A percentile compares a stretch with the other conserved stretches of the same genome.
phyloP scores from a whole-genome alignment of 108 stramenopile genomes.

The Licmophora abbreviata region DNA sequence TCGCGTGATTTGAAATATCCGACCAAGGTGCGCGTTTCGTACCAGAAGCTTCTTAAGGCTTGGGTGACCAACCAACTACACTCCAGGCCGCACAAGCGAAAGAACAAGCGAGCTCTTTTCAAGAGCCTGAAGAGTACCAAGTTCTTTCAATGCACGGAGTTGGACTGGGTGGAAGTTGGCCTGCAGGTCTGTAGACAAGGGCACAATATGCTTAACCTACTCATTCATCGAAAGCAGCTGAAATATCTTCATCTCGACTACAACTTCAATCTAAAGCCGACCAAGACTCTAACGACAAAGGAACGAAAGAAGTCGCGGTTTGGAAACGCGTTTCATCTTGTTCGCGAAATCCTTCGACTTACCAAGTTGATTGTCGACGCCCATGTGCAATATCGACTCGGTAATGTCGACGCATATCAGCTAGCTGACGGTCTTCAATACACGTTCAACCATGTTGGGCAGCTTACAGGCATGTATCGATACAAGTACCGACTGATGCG shows the following conservation, averaged over 20 bases:
- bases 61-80: slow-evolving; percentile 96
- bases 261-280: slow-evolving; percentile 99
- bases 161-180: slow-evolving; percentile 99
- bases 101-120: slow-evolving; percentile 90
- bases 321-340: slow-evolving; percentile 97
- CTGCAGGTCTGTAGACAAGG: slow-evolving; percentile 97
- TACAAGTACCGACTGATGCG: slow-evolving; percentile 99
- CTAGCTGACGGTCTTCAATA: slow-evolving; percentile 99
- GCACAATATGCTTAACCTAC: slow-evolving; percentile 97
- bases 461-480: slow-evolving; percentile 99
- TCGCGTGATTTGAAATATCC: slow-evolving; percentile 90
- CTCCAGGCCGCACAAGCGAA: slow-evolving; percentile 78
- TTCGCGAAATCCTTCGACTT: slow-evolving; percentile 95
- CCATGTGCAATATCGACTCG: slow-evolving; percentile 96
- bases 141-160: slow-evolving; percentile 98
- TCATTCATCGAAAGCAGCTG: slow-evolving; percentile 97
- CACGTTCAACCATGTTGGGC: slow-evolving; percentile 98
- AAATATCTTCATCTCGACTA: slow-evolving; percentile 99
- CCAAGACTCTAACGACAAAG: slow-evolving; percentile 99
- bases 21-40: slow-evolving; percentile 96
- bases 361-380: slow-evolving; percentile 98
- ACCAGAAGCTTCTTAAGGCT: slow-evolving; percentile 97
- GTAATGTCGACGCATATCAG: slow-evolving; percentile 99
- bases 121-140: slow-evolving; percentile 97
- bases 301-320: slow-evolving; percentile 98